A percentile compares a stretch with the other conserved stretches of the same genome.
Conservation (phyloP, 2,329 filamentous ascomycete species). For the Cladophialophora yegresii region DNA sequence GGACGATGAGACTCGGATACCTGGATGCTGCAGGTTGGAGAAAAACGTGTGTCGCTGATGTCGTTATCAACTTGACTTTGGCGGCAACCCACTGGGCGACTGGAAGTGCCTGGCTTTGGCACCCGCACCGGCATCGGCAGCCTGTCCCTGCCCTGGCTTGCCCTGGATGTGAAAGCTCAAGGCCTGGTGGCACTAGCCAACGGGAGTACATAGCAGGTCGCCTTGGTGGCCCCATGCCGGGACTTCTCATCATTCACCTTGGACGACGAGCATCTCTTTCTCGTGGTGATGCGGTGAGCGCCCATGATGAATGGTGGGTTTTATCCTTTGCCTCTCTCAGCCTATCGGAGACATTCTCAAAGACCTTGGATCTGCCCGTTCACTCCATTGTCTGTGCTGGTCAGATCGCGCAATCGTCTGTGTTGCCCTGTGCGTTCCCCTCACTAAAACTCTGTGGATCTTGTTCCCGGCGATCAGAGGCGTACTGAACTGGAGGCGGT, state of each 20-base stretch:
- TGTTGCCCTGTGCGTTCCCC: not conserved
- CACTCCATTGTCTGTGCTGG: not conserved
- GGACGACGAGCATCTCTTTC: not conserved
- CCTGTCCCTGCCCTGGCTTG: not conserved
- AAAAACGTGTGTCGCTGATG: not conserved
- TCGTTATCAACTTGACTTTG: not conserved
- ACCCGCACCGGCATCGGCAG: conserved; percentile 3
- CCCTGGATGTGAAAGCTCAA: not conserved
- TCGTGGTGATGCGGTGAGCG: conserved; percentile 12
- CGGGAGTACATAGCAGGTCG: conserved; percentile 29
- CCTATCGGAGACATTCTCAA: not conserved
- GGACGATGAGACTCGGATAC: conserved; percentile 15
- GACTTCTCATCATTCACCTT: conserved; percentile 1
- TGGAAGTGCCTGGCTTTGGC: not conserved
- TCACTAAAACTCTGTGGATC: not conserved
- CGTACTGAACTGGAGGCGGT: not conserved
- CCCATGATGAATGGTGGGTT: not conserved
- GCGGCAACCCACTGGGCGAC: not conserved
- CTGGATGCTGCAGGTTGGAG: conserved; percentile 2
- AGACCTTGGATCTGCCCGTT: conserved; percentile 5
- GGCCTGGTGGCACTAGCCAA: conserved; percentile 24
- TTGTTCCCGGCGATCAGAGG: not conserved
- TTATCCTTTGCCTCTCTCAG: conserved; percentile 1
- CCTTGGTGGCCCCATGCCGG: conserved; percentile 60
- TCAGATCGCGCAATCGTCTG: conserved; percentile 10